These are phyloP conservation scores for Letharia lupina DNA, from an alignment of 495 filamentous ascomycete species.

Conservation along the genomic window DNA sequence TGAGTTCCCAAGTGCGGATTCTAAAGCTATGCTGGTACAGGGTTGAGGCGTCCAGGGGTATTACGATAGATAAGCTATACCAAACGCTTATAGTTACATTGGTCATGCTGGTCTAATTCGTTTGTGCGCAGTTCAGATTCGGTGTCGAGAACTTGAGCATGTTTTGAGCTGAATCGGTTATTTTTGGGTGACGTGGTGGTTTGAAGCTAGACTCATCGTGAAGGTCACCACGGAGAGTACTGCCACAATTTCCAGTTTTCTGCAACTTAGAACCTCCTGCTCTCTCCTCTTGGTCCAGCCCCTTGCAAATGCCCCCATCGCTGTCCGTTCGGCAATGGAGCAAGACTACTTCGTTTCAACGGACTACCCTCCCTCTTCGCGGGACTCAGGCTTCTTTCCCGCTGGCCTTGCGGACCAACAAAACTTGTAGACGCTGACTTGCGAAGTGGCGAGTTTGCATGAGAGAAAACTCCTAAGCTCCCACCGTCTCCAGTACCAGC, in stretches of 20 bases:
- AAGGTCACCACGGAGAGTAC: neutral
- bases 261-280: constrained; percentile 31
- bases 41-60: neutral
- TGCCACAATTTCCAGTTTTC: neutral
- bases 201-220: neutral
- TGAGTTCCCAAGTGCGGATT: neutral
- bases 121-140: neutral
- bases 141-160: neutral
- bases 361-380: constrained; percentile 29
- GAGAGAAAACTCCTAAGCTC: constrained; percentile 68
- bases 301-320: constrained; percentile 27
- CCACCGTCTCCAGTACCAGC: constrained; percentile 56
- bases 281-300: constrained; percentile 31
- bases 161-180: neutral
- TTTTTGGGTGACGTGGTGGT: neutral
- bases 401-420: constrained; percentile 33
- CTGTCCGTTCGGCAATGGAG: constrained; percentile 33
- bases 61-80: neutral
- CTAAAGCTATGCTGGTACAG: neutral
- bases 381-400: constrained; percentile 33
- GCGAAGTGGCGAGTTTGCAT: constrained; percentile 72
- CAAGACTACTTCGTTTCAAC: constrained; percentile 32
- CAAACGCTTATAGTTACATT: neutral
- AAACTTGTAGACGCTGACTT: constrained; percentile 49
- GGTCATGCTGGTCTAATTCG: neutral